Evolutionary conservation across 768 basidiomycete species (phyloP).

Genomic region (Mycena sanguinolenta): DNA sequence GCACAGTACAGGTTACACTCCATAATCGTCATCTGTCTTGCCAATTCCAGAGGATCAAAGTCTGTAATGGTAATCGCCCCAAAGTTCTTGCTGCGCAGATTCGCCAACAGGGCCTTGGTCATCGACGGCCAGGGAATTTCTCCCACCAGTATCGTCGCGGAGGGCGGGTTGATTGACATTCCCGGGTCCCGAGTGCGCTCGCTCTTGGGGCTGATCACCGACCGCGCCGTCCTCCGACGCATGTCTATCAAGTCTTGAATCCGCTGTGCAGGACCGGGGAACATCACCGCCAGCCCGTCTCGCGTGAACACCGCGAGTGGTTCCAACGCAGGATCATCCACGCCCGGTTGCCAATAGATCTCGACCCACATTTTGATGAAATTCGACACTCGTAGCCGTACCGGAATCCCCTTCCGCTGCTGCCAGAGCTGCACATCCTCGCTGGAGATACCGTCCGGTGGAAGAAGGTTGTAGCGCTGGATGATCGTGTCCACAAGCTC

Average conservation of each 20-base stretch:
- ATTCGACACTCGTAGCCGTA: slow-evolving; percentile 91
- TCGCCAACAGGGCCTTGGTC: slow-evolving; percentile 79
- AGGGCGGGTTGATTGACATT: slow-evolving; percentile 77
- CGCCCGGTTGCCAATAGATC: slow-evolving; percentile 84
- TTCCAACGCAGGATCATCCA: slow-evolving; percentile 76
- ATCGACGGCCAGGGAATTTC: slow-evolving; percentile 91
- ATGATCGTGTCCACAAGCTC: slow-evolving; percentile 86
- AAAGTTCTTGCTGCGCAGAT: slow-evolving; percentile 77
- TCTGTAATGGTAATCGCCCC: slow-evolving; percentile 81
- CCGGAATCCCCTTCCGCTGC: slow-evolving; percentile 88
- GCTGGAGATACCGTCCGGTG: slow-evolving; percentile 67
- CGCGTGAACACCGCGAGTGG: slow-evolving; percentile 71
- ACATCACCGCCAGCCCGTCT: slow-evolving; percentile 71
- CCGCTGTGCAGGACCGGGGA: slow-evolving; percentile 78
- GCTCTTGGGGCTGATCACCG: slow-evolving; percentile 66
- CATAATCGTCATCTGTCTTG: slow-evolving; percentile 94
- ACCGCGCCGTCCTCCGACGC: slow-evolving; percentile 63
- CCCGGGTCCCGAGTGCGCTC: slow-evolving; percentile 82
- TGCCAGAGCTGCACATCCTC: slow-evolving; percentile 83
- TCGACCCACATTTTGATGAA: slow-evolving; percentile 97
- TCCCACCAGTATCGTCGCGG: slow-evolving; percentile 55
- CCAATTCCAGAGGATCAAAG: slow-evolving; percentile 92
- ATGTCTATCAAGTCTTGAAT: slow-evolving; percentile 76
- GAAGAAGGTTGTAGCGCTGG: slow-evolving; percentile 84
- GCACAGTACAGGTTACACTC: slow-evolving; percentile 90